Conservation (phyloP, 2,329 filamentous ascomycete species). For the Emericellopsis atlantica region DNA sequence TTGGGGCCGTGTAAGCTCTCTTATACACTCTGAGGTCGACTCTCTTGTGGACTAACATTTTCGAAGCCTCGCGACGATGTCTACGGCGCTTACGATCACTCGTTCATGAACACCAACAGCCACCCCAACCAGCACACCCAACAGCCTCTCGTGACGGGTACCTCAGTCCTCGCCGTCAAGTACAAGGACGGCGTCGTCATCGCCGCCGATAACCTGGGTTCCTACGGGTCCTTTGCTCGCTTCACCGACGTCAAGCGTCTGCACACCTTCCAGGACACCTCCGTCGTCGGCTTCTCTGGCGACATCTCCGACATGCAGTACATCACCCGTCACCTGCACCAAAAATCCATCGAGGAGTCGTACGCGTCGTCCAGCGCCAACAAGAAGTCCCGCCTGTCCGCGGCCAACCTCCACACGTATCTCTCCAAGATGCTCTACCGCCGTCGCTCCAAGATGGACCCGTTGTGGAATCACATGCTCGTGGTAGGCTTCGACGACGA, state of each 20-base stretch:
- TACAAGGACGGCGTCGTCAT: constrained; percentile 95
- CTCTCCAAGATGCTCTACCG: constrained; percentile 92
- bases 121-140: constrained; percentile 79
- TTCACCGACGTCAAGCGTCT: constrained; percentile 97
- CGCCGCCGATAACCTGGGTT: constrained; percentile 92
- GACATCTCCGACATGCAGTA: constrained; percentile 99
- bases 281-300: constrained; percentile 86
- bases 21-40: too few relatives aligned
- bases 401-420: constrained; percentile 93
- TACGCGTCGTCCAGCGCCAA: constrained; percentile 39
- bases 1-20: constrained; percentile 53
- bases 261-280: constrained; percentile 70
- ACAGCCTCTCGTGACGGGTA: constrained; percentile 87
- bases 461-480: constrained; percentile 91
- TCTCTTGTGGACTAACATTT: background rate
- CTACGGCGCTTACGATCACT: constrained; percentile 85
- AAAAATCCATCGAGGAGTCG: constrained; percentile 78
- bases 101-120: constrained; percentile 60
- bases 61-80: constrained; percentile 86
- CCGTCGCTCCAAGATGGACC: constrained; percentile 90
- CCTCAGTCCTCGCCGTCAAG: constrained; percentile 88
- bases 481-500: constrained; percentile 78
- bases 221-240: constrained; percentile 91
- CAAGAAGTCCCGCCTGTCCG: constrained; percentile 49
- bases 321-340: constrained; percentile 79